Evolutionary conservation across 2,329 filamentous ascomycete species (phyloP).

Genomic region (Aspergillus sergii): DNA sequence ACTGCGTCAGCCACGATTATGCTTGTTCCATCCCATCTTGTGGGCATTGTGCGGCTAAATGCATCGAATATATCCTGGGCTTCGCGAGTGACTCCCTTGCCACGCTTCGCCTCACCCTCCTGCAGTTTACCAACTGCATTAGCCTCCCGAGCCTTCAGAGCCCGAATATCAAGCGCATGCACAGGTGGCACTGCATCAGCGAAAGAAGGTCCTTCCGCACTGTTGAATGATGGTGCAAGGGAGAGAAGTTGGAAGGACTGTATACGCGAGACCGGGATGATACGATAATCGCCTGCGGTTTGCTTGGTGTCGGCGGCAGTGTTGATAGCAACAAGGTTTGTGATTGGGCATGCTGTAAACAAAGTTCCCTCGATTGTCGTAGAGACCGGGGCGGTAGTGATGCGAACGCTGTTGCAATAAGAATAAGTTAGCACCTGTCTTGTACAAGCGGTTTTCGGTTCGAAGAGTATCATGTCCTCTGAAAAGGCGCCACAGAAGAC

Average conservation of each 20-base stretch:
- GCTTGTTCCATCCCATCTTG: constrained; percentile 60
- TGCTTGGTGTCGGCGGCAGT: constrained; percentile 43
- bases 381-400: constrained; percentile 57
- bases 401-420: constrained; percentile 52
- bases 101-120: constrained; percentile 59
- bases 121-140: constrained; percentile 59
- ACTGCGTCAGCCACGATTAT: constrained; percentile 66
- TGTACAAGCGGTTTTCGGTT: not conserved
- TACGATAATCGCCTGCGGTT: constrained; percentile 58
- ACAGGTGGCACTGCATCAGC: constrained; percentile 49
- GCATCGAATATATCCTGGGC: constrained; percentile 67
- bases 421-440: constrained; percentile 9
- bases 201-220: constrained; percentile 43
- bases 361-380: constrained; percentile 63
- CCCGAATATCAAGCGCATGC: constrained; percentile 55
- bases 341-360: constrained; percentile 63
- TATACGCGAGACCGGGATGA: constrained; percentile 63
- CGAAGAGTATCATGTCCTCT: not conserved
- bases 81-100: constrained; percentile 63
- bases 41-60: constrained; percentile 62
- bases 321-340: constrained; percentile 64
- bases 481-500: not conserved
- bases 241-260: constrained; percentile 59
- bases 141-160: constrained; percentile 58
- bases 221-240: constrained; percentile 35